Percentiles rank a stretch among this genome's conserved stretches.
Conservation (phyloP, 495 filamentous ascomycete genomes). For the Aspergillus haitiensis region DNA sequence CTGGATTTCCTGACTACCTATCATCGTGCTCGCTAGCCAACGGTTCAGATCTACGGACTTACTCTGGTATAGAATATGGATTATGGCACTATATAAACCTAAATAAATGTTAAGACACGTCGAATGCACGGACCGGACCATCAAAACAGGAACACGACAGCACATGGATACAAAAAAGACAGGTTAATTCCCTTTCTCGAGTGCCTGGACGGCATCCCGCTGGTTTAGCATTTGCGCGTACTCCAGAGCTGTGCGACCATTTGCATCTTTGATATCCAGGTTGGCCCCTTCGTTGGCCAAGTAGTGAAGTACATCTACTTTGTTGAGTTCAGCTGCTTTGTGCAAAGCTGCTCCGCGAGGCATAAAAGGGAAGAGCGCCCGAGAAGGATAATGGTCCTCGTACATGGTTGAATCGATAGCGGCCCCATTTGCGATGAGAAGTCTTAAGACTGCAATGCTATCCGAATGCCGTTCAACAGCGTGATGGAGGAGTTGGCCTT, state of each 20-base stretch:
- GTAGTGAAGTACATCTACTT: slow-evolving; percentile 19
- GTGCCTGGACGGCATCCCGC: slow-evolving; percentile 6
- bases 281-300: slow-evolving; percentile 21
- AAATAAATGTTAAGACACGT: background rate
- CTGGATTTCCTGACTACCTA: too few relatives aligned
- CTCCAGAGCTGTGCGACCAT: slow-evolving; percentile 17
- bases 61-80: too few relatives aligned
- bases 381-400: slow-evolving; percentile 22
- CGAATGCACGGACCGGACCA: background rate
- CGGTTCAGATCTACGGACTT: too few relatives aligned
- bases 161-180: background rate
- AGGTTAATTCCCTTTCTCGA: slow-evolving; percentile 12
- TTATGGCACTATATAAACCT: too few relatives aligned
- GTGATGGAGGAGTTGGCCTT: slow-evolving; percentile 27
- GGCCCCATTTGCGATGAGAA: slow-evolving; percentile 21
- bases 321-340: slow-evolving; percentile 18
- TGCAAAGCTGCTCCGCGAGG: slow-evolving; percentile 24
- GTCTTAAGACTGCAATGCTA: slow-evolving; percentile 19
- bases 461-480: slow-evolving; percentile 21
- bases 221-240: slow-evolving; percentile 11
- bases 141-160: background rate
- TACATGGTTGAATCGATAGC: slow-evolving; percentile 20
- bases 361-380: slow-evolving; percentile 18
- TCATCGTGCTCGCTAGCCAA: too few relatives aligned
- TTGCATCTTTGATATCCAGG: slow-evolving; percentile 18